A percentile compares a stretch with the other conserved stretches of the same genome.
These are phyloP conservation scores for Fusarium chaquense DNA, from an alignment of 2,329 filamentous ascomycete genomes.

Conservation along the genomic window DNA sequence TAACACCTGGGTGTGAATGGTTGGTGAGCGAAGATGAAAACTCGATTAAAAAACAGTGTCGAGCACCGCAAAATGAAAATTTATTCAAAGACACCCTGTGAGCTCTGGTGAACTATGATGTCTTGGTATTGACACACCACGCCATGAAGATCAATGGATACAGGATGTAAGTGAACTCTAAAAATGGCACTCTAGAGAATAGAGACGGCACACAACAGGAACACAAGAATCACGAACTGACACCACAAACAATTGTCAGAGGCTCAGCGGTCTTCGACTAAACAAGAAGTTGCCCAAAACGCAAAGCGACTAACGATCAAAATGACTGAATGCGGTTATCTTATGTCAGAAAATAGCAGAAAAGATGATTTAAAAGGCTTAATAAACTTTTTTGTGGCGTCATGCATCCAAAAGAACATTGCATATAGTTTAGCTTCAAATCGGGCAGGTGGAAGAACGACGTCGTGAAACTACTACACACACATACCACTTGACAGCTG, in stretches of 20 bases:
- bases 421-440: not conserved
- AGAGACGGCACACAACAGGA: not conserved
- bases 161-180: not conserved
- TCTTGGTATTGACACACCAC: not conserved
- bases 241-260: not conserved
- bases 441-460: not conserved
- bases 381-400: constrained; percentile 1
- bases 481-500: not conserved
- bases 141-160: not conserved
- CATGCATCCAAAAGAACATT: not conserved
- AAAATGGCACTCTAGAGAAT: not conserved
- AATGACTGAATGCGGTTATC: not conserved
- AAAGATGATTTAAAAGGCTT: not conserved
- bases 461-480: not conserved
- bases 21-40: not conserved
- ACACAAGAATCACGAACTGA: not conserved
- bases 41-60: not conserved
- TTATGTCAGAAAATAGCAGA: constrained; percentile 1
- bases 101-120: not conserved
- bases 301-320: not conserved
- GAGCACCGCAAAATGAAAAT: too few relatives aligned
- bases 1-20: not conserved
- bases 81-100: not conserved
- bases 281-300: not conserved
- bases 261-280: not conserved